Conservation (phyloP, 2,329 filamentous ascomycete species). For the Neopestalotiopsis sp. region DNA sequence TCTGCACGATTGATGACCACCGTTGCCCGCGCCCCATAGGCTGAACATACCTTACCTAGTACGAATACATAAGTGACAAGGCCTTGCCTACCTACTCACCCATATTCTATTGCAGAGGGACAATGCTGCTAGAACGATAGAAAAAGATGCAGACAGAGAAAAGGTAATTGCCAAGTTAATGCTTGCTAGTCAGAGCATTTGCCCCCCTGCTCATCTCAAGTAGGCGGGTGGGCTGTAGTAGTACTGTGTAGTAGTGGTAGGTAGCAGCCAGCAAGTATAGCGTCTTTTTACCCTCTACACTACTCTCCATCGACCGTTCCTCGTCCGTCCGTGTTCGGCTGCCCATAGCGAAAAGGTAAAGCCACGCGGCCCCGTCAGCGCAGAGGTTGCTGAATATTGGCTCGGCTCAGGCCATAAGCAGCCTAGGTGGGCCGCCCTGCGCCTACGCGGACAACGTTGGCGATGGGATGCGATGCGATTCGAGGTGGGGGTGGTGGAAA, state of each 20-base stretch:
- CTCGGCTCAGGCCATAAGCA: constrained; percentile 12
- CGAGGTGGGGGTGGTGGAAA: neutral
- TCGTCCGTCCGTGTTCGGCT: neutral
- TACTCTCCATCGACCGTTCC: neutral
- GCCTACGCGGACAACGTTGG: constrained; percentile 7
- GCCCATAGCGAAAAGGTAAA: constrained; percentile 1
- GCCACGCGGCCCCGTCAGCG: constrained; percentile 16
- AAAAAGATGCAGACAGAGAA: neutral
- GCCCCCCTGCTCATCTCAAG: neutral
- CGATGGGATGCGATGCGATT: neutral
- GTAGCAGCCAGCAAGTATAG: too few relatives aligned
- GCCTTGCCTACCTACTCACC: neutral
- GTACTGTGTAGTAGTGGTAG: neutral
- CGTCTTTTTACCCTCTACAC: too few relatives aligned
- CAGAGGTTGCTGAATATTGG: constrained; percentile 6
- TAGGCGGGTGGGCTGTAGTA: constrained; percentile 11
- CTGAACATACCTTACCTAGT: neutral
- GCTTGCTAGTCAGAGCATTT: neutral
- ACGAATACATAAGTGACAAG: neutral
- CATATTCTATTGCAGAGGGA: neutral
- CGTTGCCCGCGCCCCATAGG: neutral
- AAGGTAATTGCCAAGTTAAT: neutral
- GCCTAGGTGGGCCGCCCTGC: neutral
- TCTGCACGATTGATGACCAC: neutral
- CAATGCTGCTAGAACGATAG: neutral